Conservation (phyloP, 148 eudicot genomes). For the Camellia japonica region DNA sequence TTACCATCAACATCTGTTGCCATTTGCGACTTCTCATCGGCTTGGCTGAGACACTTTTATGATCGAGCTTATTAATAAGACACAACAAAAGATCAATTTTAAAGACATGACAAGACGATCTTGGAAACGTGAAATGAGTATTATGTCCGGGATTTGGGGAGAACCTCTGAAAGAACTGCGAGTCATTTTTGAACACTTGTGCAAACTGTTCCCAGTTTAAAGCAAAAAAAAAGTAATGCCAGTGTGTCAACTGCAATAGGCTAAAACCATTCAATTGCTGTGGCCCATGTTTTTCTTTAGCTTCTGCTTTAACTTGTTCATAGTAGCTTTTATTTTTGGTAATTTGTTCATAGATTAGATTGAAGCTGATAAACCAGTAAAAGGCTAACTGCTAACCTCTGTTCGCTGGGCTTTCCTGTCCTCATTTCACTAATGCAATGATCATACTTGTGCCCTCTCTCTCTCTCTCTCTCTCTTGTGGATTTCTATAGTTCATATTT, state of each 20-base stretch:
- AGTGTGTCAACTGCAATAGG: too few relatives aligned
- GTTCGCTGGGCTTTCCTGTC: not conserved
- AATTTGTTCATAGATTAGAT: too few relatives aligned
- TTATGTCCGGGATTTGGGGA: not conserved
- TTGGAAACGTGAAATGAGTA: not conserved
- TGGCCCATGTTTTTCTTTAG: too few relatives aligned
- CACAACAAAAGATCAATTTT: not conserved
- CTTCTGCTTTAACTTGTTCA: not conserved
- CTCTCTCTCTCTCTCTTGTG: not conserved
- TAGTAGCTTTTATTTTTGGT: not conserved
- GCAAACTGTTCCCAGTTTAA: too few relatives aligned
- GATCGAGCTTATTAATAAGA: constrained; percentile 15
- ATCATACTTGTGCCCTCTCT: too few relatives aligned
- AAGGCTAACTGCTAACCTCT: not conserved
- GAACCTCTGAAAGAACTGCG: not conserved
- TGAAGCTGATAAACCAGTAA: not conserved
- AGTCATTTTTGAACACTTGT: not conserved
- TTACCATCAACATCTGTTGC: constrained; percentile 37
- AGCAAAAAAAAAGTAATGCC: too few relatives aligned
- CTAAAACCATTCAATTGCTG: too few relatives aligned
- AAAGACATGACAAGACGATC: not conserved
- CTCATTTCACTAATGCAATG: not conserved
- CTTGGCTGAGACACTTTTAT: constrained; percentile 24
- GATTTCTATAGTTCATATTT: not conserved
- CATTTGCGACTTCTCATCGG: constrained; percentile 42